A percentile compares a stretch with the other conserved stretches of the same genome.
phyloP scores from a whole-genome alignment of 352 stramenopile genomes.

The Ochromonadaceae sp. region DNA sequence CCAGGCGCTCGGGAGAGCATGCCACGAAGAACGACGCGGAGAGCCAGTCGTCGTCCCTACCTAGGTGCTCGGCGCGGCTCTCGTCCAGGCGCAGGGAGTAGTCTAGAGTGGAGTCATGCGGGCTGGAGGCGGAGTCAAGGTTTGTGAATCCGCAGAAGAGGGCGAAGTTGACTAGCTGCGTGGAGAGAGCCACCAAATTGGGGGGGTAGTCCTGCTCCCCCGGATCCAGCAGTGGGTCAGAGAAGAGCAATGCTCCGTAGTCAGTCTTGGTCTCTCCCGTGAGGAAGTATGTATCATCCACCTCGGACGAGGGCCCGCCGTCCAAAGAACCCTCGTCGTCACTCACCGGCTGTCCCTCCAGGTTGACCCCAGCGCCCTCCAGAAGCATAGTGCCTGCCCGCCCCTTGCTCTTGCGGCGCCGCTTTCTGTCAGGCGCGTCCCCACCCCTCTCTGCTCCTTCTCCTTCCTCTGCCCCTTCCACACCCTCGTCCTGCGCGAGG shows the following conservation, averaged over 20 bases:
- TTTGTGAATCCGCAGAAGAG: slow-evolving; percentile 10
- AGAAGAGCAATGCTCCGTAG: too few species aligned
- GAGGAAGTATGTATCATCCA: too few species aligned
- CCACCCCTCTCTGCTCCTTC: background rate
- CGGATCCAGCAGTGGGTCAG: background rate
- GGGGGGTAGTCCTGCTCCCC: background rate
- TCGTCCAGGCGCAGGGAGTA: background rate
- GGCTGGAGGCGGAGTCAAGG: background rate
- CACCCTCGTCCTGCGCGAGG: background rate
- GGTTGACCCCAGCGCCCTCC: too few species aligned
- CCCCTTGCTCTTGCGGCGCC: too few species aligned
- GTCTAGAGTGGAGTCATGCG: background rate
- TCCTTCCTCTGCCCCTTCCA: background rate
- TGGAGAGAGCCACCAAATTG: background rate
- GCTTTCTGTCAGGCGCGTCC: too few species aligned
- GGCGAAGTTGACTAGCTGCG: background rate
- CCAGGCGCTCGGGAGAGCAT: too few species aligned
- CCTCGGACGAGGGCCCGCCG: too few species aligned
- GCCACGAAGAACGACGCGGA: background rate
- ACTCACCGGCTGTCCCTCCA: too few species aligned
- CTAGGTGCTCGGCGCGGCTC: background rate
- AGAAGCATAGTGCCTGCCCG: too few species aligned
- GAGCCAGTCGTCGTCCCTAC: slow-evolving; percentile 10
- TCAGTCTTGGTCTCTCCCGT: too few species aligned
- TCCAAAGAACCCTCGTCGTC: too few species aligned